Evolutionary conservation across 371 early-diverging fungal genomes (phyloP).

Genomic region (Mortierella polycephala): DNA sequence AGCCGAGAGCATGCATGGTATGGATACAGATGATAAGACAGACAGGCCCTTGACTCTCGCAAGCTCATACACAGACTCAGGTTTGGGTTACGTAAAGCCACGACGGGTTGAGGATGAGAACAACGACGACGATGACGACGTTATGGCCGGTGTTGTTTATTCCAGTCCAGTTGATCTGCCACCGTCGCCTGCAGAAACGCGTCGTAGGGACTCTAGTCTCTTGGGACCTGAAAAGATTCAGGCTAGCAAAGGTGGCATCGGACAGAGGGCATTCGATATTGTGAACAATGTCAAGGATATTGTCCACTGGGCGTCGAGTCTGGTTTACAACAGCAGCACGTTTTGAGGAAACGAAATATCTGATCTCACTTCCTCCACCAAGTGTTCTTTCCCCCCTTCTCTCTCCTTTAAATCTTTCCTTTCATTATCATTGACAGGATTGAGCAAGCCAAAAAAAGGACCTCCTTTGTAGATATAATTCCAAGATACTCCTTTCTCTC

Average conservation of each 20-base stretch:
- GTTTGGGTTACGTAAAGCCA: constrained; percentile 3
- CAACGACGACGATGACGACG: constrained; percentile 9
- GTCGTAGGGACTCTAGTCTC: background rate
- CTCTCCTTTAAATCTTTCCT: background rate
- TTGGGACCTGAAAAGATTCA: background rate
- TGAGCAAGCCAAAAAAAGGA: too few species aligned
- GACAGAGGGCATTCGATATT: constrained; percentile 33
- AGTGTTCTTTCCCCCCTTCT: background rate
- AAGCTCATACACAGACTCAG: constrained; percentile 21
- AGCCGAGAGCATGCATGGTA: constrained; percentile 22
- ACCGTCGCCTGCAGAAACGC: background rate
- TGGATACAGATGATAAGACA: constrained; percentile 11
- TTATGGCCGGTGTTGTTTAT: constrained; percentile 6
- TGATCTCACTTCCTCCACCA: background rate
- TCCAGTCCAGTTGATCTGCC: background rate
- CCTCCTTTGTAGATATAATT: constrained; percentile 2
- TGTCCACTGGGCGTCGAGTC: constrained; percentile 46
- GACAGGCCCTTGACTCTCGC: constrained; percentile 9
- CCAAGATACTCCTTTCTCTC: background rate
- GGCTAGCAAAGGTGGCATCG: constrained; percentile 15
- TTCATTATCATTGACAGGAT: background rate
- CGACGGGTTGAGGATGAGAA: background rate
- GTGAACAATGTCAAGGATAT: constrained; percentile 46
- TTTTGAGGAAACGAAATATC: constrained; percentile 13
- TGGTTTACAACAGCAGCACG: constrained; percentile 47